Evolutionary conservation across 176 grass and related monocot species (phyloP), one percentile per base, ranked within the genome.

Genomic region (Oryza officinalis): DNA sequence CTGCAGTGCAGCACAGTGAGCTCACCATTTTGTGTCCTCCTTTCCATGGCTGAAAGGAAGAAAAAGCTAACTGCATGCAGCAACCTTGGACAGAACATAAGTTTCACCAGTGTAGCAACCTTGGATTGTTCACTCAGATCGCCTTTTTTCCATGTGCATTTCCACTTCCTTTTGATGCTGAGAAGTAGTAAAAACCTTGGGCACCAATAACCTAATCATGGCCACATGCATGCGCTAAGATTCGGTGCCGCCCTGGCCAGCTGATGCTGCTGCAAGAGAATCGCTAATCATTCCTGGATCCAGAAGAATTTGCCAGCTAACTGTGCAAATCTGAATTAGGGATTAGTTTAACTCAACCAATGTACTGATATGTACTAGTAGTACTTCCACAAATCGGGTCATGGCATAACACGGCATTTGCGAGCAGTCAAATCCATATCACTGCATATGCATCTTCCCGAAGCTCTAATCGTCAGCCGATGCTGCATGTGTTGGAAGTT

Each of bases 241-340:
- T 87, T 61, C 22, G n/a, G 57, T 61, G 9, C 20, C 37, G 33
- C 33, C 57, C 5, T 8, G 57, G 57, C 22, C 50, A 22, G 72
- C 61, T 27, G 45, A 30, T 35, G 31, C 38, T 2, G 33, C 45
- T 30, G 76, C 18, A 38, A 46, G 74, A 40, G 82, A 76, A 81
- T 71, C 37, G 74, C 79, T 90, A 78, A 86, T 86, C 79, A 90
- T 90, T 90, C 88, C 27, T 47, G 82, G 74, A 90, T 86, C 79
- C 84, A 83, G 49, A 87, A 75, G 80, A 90, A 87, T 83, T 79
- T 90, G 88, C 69, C 84, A 87, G 84, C 88, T 43, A 60, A 37
- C 5, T 20, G 45, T 28, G 18, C 80, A 28, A 32, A 40, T 9
- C 64, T 80, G 78, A 68, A 38, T 0, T 73, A 61, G 8, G 6